Evolutionary conservation across 2,329 filamentous ascomycete species (phyloP), one percentile per base, ranked within the genome.

Genomic region (Chaetomium olivaceum): DNA sequence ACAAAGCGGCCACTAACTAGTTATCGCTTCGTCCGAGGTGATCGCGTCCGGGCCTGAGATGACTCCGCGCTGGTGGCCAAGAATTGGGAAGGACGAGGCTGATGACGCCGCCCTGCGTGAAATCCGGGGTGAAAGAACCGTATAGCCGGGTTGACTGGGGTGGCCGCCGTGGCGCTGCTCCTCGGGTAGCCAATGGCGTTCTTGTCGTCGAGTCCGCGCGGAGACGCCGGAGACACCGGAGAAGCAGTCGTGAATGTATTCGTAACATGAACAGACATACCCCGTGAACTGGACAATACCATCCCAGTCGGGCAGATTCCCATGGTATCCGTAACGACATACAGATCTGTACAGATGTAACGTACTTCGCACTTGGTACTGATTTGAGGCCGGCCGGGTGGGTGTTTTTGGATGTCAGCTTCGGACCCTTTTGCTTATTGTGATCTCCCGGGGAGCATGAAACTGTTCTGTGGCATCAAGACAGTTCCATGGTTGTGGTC

Each of bases 401-500:
- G 29, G 16, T 11, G 54, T 57, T 39, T 31, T 4, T 21, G 48
- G 39, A 23, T 52, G 48, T 52, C 14, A 14, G 33, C 21, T 23
- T 25, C 23, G 33, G 39, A 11, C 1, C n/a, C 9, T n/a, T 12
- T 12, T 57, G 33, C 54, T 39, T 57, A 57, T 23, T 39, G n/a
- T 36, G 23, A 19, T 39, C n/a, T 29, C 48, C n/a, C 51, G 21
- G 43, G 16, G 11, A 36, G 19, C 43, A 50, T 25, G 46, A 36
- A 36, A 52, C 48, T 16, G 21, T 21, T 21, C 39, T 27, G 57
- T 14, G 39, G 39, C 27, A n/a, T 29, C 56, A 11, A 16, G 21
- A 29, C 56, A 19, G 36, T 61, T 66, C 61, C 61, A 59, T 61
- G 58, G 63, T 58, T 62, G 33, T 46, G 63, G 63, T 62, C 48